phyloP scores from a whole-genome alignment of 208 protist species.

The Eutreptiella sp. region DNA sequence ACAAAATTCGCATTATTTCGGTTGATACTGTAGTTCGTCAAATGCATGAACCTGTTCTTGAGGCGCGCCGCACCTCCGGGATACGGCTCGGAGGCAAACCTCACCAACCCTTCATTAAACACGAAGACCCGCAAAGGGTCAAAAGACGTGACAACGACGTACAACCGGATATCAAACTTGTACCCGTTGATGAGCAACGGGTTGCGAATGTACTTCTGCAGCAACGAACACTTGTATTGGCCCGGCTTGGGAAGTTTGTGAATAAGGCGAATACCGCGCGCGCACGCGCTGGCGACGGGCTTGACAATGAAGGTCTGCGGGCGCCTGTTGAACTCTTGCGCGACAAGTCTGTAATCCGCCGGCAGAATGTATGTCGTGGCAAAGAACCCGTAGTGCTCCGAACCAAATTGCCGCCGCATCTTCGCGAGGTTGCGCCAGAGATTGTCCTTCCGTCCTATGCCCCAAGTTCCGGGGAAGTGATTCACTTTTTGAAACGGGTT shows the following conservation, averaged over 20 bases:
- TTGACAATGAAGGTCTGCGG: conserved; percentile 64
- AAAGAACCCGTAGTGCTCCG: conserved; percentile 45
- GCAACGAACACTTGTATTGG: conserved; percentile 53
- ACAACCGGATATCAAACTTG: conserved; percentile 85
- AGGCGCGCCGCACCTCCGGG: no score
- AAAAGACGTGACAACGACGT: conserved; percentile 78
- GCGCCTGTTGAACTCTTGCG: conserved; percentile 50
- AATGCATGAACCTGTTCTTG: conserved; percentile 69
- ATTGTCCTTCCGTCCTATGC: conserved; percentile 66
- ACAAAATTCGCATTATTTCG: conserved; percentile 1
- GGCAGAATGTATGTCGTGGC: conserved; percentile 49
- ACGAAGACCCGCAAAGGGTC: conserved; percentile 66
- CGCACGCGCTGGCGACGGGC: conserved; percentile 56
- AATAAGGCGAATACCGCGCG: conserved; percentile 54
- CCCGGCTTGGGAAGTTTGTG: conserved; percentile 3
- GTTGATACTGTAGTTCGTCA: conserved; percentile 95
- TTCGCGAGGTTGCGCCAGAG: conserved; percentile 34
- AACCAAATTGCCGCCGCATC: conserved; percentile 47
- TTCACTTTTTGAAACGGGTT: conserved; percentile 64
- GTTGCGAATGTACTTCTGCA: conserved; percentile 64
- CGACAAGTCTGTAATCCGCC: conserved; percentile 46
- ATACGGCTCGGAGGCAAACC: conserved; percentile 68
- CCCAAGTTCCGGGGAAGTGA: conserved; percentile 73
- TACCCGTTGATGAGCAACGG: conserved; percentile 69
- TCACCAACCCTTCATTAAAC: conserved; percentile 74